phyloP scores from a whole-genome alignment of 306 rosid genomes.

The Quercus wislizeni region DNA sequence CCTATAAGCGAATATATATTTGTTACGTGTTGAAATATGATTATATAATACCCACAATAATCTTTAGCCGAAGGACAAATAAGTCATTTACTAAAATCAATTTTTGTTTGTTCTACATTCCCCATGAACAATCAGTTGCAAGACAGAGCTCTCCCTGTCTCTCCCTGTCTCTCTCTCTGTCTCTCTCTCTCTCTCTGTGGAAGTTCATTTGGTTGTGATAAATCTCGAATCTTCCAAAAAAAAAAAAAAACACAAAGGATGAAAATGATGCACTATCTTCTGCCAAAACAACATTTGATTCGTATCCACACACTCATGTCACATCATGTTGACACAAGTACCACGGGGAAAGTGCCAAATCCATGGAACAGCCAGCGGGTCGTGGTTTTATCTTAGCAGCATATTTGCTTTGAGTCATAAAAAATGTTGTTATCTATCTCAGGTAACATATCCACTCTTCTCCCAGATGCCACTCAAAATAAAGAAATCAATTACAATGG shows the following conservation, averaged over 20 bases:
- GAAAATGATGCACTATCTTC: not conserved
- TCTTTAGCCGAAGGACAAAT: not conserved
- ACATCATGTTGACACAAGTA: not conserved
- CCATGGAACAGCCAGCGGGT: not conserved
- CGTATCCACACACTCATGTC: not conserved
- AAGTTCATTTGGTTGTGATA: not conserved
- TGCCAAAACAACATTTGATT: not conserved
- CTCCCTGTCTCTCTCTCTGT: not conserved
- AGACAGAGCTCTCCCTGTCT: too few relatives aligned
- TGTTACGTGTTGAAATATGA: not conserved
- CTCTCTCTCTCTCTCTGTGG: not conserved
- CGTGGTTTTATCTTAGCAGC: not conserved
- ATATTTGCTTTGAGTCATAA: not conserved
- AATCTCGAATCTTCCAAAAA: not conserved
- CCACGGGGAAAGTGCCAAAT: not conserved
- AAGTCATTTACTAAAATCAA: not conserved
- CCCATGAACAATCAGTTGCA: too few relatives aligned
- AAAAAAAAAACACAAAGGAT: not conserved
- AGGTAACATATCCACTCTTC: too few relatives aligned
- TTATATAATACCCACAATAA: not conserved
- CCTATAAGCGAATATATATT: not conserved
- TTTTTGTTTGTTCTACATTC: not conserved
- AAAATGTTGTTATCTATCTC: too few relatives aligned
- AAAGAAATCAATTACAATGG: slow-evolving; percentile 3
- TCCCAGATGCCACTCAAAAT: not conserved